Conservation (phyloP, 2,329 filamentous ascomycete species). For the Chrysoporthe deuterocubensis region DNA sequence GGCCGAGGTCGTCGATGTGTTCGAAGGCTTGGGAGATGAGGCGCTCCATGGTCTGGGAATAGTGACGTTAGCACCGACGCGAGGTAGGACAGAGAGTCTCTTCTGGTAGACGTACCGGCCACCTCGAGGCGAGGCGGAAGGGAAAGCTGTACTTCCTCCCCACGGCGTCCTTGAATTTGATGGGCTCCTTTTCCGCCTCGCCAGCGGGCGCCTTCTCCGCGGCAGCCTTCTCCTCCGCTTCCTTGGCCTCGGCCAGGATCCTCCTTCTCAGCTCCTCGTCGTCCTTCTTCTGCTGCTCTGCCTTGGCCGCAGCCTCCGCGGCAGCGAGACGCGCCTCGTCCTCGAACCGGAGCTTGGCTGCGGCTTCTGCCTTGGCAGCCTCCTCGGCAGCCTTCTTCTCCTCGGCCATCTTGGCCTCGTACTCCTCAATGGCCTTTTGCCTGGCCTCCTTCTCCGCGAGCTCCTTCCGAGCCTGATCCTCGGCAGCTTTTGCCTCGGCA, state of each 20-base stretch:
- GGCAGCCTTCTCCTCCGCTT: constrained; percentile 42
- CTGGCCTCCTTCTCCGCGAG: constrained; percentile 44
- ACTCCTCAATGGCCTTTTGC: constrained; percentile 26
- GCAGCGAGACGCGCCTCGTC: constrained; percentile 35
- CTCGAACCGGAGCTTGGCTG: constrained; percentile 41
- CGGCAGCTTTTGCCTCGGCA: constrained; percentile 41
- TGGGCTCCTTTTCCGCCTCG: constrained; percentile 70
- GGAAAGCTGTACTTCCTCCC: constrained; percentile 93
- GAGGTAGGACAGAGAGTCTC: background rate
- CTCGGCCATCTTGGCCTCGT: constrained; percentile 31
- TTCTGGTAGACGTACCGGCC: constrained; percentile 65
- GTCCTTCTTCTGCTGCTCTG: constrained; percentile 44
- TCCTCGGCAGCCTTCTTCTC: constrained; percentile 42
- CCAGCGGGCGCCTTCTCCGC: constrained; percentile 50
- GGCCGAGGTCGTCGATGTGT: constrained; percentile 76
- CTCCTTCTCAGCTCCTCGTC: constrained; percentile 44
- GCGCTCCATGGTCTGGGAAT: constrained; percentile 76
- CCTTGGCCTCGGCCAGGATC: constrained; percentile 43
- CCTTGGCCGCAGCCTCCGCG: constrained; percentile 33
- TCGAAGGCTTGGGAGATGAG: constrained; percentile 84
- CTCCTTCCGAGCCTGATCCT: constrained; percentile 50
- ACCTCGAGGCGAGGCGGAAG: constrained; percentile 81
- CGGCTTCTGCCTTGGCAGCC: constrained; percentile 36
- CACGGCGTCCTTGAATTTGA: constrained; percentile 90
- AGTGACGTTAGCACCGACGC: background rate